Evolutionary conservation across 192 early-diverging fungal genomes (phyloP), one percentile per base, ranked within the genome.

Genomic region (Coemansia sp.): DNA sequence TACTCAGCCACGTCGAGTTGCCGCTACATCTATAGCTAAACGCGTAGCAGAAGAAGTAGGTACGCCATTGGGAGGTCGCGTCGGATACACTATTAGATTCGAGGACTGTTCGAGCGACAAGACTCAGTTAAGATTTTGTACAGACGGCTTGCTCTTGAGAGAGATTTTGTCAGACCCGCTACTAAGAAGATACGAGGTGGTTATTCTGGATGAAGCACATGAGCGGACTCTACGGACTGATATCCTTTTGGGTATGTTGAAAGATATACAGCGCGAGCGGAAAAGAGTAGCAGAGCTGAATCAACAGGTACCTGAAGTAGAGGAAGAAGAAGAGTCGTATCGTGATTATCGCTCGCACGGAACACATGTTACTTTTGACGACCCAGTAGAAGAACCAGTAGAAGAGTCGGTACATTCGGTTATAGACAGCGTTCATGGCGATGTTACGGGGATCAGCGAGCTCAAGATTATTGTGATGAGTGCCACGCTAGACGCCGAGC

Each of bases 151-250:
- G 89, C 86, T 99, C 55, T 72, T 99, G 26, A 85, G 96, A 7
- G 97, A 99, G 75, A 85, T 98, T 5, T 78, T 98, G 59, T 86
- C 89, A 4, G 96, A 99, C 73, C 85, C 87, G 17, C 55, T 94
- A 60, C 73, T 99, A 9, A 66, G 79, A 2, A 72, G 86, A 35
- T 99, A 99, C 77, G 88, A 89, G 35, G 91, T 92, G 8, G 89
- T 99, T 68, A 87, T 99, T 32, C 73, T 99, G 39, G 97, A 99
- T 68, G 97, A 99, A 73, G 97, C 97, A 1, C 98, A 99, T 75
- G 98, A 99, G 80, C 89, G 98, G n/a, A 97, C 94, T 0, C 66
- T 99, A 70, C 85, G 98, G 23, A 99, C 98, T 0, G 98, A 99
- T 76, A 92, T 99, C 47, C 70, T 99, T 37, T 94, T 99, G 81